Evolutionary conservation across 345 rosid genomes (phyloP).

Genomic region (Lagerstroemia speciosa): DNA sequence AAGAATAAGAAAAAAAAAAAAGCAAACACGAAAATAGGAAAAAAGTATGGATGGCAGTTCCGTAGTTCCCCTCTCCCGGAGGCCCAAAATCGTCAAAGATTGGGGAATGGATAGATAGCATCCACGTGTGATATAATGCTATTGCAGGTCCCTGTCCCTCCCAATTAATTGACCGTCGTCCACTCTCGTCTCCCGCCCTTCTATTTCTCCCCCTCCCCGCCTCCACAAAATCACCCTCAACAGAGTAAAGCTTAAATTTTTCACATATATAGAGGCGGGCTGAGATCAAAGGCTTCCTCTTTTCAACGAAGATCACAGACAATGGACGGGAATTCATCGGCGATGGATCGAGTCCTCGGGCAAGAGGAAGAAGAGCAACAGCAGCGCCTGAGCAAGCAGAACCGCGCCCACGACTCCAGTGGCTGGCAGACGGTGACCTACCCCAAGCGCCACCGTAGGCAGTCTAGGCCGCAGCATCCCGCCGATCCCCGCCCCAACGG

Average conservation of each 20-base stretch:
- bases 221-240: not conserved
- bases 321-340: constrained; percentile 18
- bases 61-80: not conserved
- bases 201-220: not conserved
- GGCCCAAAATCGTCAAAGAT: not conserved
- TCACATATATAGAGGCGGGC: not conserved
- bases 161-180: not conserved
- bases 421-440: constrained; percentile 42
- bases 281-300: not conserved
- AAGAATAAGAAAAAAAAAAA: not conserved
- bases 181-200: not conserved
- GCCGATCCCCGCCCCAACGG: constrained; percentile 11
- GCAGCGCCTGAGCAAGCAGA: constrained; percentile 3
- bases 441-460: constrained; percentile 31
- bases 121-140: not conserved
- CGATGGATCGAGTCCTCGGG: constrained; percentile 20
- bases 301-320: not conserved
- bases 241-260: not conserved
- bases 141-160: not conserved
- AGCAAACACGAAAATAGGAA: no score
- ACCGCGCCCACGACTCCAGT: constrained; percentile 5
- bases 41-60: not conserved
- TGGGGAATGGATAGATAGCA: no score
- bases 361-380: constrained; percentile 13
- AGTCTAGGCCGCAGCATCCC: constrained; percentile 10